Evolutionary conservation across 306 rosid species (phyloP).

Genomic region (Rubus idaeus): DNA sequence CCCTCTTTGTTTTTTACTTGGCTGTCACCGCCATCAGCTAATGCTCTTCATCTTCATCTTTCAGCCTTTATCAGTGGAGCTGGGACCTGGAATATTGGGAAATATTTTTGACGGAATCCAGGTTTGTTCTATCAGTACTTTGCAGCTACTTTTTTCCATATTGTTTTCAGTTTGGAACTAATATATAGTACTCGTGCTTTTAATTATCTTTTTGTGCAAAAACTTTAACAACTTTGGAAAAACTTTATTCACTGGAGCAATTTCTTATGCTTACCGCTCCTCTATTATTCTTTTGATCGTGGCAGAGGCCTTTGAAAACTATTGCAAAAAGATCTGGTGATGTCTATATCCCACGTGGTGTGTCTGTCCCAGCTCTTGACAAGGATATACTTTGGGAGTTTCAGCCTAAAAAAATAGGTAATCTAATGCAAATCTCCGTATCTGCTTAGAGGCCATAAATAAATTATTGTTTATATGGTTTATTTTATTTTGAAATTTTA

Average conservation of each 20-base stretch:
- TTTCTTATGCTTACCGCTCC: neutral
- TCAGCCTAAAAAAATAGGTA: constrained; percentile 87
- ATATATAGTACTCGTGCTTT: neutral
- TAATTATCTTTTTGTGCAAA: neutral
- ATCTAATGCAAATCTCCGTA: constrained; percentile 9
- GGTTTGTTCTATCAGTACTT: constrained; percentile 48
- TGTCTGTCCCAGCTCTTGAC: constrained; percentile 97
- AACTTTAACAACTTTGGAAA: neutral
- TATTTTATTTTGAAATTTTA: constrained; percentile 16
- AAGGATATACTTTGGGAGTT: constrained; percentile 95
- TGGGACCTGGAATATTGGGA: constrained; percentile 99
- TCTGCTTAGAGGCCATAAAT: neutral
- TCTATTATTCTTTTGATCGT: neutral
- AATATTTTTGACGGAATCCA: constrained; percentile 98
- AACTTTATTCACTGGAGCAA: neutral
- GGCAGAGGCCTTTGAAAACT: constrained; percentile 96
- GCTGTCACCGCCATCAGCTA: constrained; percentile 16
- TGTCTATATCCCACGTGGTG: constrained; percentile 99
- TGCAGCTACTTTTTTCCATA: constrained; percentile 13
- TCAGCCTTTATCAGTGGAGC: constrained; percentile 99
- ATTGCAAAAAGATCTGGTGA: constrained; percentile 92
- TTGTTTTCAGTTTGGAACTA: neutral
- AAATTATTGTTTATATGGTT: neutral
- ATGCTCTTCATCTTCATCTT: constrained; percentile 24
- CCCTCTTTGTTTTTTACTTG: constrained; percentile 11